Evolutionary conservation across 1,139 yeast species (phyloP).

Genomic region (Oligophagozyma castellii): DNA sequence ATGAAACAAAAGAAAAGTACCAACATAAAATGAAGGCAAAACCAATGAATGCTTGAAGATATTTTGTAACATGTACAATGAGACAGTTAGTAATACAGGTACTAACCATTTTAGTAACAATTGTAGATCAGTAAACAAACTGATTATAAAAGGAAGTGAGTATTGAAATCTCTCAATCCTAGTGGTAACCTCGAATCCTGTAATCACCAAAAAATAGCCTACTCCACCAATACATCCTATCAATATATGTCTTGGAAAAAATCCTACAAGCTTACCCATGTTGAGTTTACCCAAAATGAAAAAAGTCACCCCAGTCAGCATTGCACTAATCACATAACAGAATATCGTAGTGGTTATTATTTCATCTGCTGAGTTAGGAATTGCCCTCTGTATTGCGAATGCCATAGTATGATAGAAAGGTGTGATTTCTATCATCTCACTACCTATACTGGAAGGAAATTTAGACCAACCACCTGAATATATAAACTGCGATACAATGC

Average conservation of each 20-base stretch:
- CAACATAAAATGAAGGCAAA: conserved; percentile 69
- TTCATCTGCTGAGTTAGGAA: conserved; percentile 43
- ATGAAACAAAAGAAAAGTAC: conserved; percentile 59
- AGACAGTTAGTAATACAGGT: conserved; percentile 50
- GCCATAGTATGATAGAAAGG: conserved; percentile 98
- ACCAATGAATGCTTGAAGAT: conserved; percentile 58
- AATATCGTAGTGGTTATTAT: conserved; percentile 79
- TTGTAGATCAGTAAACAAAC: conserved; percentile 31
- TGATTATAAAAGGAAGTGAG: conserved; percentile 39
- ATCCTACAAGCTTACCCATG: conserved; percentile 79
- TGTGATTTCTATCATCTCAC: conserved; percentile 97
- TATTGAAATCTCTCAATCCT: conserved; percentile 64
- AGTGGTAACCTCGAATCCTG: conserved; percentile 84
- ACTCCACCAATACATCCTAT: conserved; percentile 99
- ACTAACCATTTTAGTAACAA: conserved; percentile 53
- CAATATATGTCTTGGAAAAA: conserved; percentile 88
- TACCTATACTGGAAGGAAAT: conserved; percentile 80
- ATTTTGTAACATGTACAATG: conserved; percentile 51
- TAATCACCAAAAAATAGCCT: conserved; percentile 78
- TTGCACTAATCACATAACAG: conserved; percentile 69
- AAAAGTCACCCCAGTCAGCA: conserved; percentile 78
- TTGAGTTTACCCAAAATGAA: conserved; percentile 61
- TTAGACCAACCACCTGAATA: conserved; percentile 86
- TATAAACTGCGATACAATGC: conserved; percentile 75
- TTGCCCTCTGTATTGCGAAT: conserved; percentile 41